phyloP scores from a whole-genome alignment of 2,329 filamentous ascomycete species.

The Ilyonectria sp. region DNA sequence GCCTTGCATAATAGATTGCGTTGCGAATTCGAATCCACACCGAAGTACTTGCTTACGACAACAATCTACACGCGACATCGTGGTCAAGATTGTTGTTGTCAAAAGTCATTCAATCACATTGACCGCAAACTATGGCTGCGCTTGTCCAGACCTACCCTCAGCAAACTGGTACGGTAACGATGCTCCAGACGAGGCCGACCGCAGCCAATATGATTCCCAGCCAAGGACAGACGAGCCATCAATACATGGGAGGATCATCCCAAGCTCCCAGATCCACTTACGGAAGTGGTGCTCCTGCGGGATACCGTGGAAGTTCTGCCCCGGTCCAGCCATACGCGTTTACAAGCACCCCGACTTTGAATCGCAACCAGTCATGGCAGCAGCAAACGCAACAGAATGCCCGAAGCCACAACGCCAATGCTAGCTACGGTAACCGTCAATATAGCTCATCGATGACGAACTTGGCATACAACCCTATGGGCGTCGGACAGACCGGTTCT shows the following conservation, averaged over 20 bases:
- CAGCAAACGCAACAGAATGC: conserved; percentile 49
- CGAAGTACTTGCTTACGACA: conserved; percentile 35
- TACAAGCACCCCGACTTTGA: conserved; percentile 77
- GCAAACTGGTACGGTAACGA: conserved; percentile 80
- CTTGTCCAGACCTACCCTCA: conserved; percentile 86
- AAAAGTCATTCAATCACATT: conserved; percentile 30
- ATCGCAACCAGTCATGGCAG: conserved; percentile 68
- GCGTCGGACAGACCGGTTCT: conserved; percentile 58
- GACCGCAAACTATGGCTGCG: conserved; percentile 79
- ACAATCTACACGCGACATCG: conserved; percentile 31
- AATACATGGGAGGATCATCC: conserved; percentile 60
- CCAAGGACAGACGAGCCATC: conserved; percentile 65
- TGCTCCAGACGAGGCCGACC: conserved; percentile 81
- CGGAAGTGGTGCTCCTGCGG: conserved; percentile 56
- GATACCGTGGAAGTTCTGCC: conserved; percentile 69
- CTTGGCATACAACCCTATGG: conserved; percentile 56
- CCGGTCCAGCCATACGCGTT: conserved; percentile 85
- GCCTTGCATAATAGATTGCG: conserved; percentile 35
- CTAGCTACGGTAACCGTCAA: conserved; percentile 51
- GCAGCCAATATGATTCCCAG: conserved; percentile 67
- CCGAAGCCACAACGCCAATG: conserved; percentile 41
- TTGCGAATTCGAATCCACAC: conserved; percentile 23
- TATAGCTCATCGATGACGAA: conserved; percentile 59
- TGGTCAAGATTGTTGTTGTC: conserved; percentile 37
- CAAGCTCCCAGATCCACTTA: conserved; percentile 53